Conservation (phyloP, 306 rosid genomes). For the Acacia crassicarpa region DNA sequence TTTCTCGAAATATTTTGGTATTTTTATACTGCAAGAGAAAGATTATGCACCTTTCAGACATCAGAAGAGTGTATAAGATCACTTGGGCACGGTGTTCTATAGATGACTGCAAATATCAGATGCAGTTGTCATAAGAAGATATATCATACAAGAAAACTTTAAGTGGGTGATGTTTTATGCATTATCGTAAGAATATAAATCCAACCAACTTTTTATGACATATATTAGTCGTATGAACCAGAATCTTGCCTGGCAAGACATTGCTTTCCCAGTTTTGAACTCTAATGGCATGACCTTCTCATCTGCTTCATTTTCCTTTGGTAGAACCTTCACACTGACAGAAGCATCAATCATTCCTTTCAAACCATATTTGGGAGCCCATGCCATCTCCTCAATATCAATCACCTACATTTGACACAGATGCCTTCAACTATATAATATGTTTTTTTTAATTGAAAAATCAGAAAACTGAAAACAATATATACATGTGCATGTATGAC, state of each 20-base stretch:
- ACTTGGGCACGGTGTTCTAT: conserved; percentile 92
- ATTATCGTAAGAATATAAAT: conserved; percentile 15
- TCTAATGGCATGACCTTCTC: conserved; percentile 80
- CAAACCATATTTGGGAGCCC: conserved; percentile 95
- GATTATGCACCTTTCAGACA: conserved; percentile 82
- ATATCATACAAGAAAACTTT: conserved; percentile 13
- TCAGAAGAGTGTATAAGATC: conserved; percentile 77
- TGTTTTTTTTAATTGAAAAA: conserved; percentile 1
- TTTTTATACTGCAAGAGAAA: conserved; percentile 2
- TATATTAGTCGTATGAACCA: conserved; percentile 19
- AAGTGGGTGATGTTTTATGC: neutral
- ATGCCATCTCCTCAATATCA: conserved; percentile 98
- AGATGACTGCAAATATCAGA: conserved; percentile 62
- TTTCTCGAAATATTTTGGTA: neutral
- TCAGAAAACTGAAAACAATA: conserved; percentile 12
- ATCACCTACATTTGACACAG: conserved; percentile 57
- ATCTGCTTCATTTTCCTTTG: conserved; percentile 41
- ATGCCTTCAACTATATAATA: conserved; percentile 17
- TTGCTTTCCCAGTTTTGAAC: conserved; percentile 85
- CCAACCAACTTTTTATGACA: conserved; percentile 19
- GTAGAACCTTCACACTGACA: conserved; percentile 58
- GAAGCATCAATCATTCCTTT: conserved; percentile 99
- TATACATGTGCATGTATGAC: neutral
- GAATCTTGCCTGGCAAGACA: conserved; percentile 72
- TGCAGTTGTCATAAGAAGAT: conserved; percentile 28